Evolutionary conservation across 495 filamentous ascomycete genomes (phyloP), one percentile per base, ranked within the genome.

Genomic region (Penicillium cinerascens): DNA sequence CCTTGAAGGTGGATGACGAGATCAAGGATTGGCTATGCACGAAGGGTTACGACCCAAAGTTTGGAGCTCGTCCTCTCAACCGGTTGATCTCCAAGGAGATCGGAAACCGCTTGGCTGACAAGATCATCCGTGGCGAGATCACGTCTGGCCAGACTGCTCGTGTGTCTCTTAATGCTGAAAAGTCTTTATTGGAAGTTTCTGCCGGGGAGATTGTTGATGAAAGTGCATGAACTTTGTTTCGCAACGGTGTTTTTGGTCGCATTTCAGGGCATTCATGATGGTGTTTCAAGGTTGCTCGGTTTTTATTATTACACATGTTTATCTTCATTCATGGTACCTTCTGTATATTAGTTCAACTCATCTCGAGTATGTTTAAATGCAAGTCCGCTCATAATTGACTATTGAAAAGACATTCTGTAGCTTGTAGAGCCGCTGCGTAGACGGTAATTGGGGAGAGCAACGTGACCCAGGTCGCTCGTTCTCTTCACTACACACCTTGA

Each of bases 21-120:
- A 88, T 90, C 26, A 87, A 87, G 56, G 71, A 84, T 37, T 97
- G 93, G 93, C 79, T 97, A 9, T 89, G 87, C 25, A 86, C 92
- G 57, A 80, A 83, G 54, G 91, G 91, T 6, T 97, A 96, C 60
- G 92, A 97, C 65, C 87, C 91, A 15, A 84, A 82, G 59, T 97
- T 89, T 66, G 93, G 95, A 51, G 93, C 93, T 18, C 78, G 95
- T n/a, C 93, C 93, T 23, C 78, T 97, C 29, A 97, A 97, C 64
- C 79, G 95, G 25, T 77, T 97, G 15, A 96, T 98, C 49, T 79
- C 85, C 7, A 96, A 87, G 63, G 79, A 95, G 67, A 86, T 98
- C 52, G 88, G 89, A 43, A 96, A 95, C 72, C 78, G 82, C 5
- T 76, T 97, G 23, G 93, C 95, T 0, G 91, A 95, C 56, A 87